phyloP scores from a whole-genome alignment of 2,329 filamentous ascomycete species.

The Clonostachys solani region DNA sequence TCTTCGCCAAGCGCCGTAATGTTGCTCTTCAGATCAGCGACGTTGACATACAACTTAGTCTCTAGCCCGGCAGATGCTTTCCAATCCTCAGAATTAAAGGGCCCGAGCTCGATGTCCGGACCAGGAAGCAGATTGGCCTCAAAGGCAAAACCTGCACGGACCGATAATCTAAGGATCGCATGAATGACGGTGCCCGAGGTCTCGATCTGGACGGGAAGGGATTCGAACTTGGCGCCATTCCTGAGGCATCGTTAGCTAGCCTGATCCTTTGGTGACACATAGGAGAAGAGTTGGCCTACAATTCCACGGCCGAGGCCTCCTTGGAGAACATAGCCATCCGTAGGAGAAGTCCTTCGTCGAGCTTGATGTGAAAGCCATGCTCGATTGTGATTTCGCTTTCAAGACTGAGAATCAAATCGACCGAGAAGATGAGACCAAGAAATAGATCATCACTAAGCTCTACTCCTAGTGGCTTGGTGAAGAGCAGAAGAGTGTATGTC shows the following conservation, averaged over 20 bases:
- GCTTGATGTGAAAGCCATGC: conserved; percentile 49
- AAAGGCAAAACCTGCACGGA: conserved; percentile 34
- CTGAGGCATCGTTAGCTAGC: conserved; percentile 18
- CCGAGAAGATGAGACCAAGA: conserved; percentile 39
- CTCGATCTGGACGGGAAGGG: conserved; percentile 47
- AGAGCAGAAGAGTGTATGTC: conserved; percentile 44
- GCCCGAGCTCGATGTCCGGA: neutral
- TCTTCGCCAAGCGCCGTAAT: conserved; percentile 28
- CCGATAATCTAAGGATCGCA: conserved; percentile 40
- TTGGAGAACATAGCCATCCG: conserved; percentile 44
- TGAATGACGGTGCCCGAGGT: conserved; percentile 33
- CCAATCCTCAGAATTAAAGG: conserved; percentile 9
- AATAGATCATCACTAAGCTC: conserved; percentile 27
- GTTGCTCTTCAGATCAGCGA: conserved; percentile 50
- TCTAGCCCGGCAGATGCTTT: conserved; percentile 38
- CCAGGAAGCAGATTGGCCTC: conserved; percentile 12
- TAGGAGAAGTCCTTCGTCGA: conserved; percentile 44
- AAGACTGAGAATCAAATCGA: conserved; percentile 47
- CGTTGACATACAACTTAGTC: conserved; percentile 41
- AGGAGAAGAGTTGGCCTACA: conserved; percentile 31
- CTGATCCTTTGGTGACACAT: neutral
- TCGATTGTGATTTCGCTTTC: conserved; percentile 42
- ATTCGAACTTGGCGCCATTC: conserved; percentile 49
- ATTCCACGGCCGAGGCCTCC: conserved; percentile 38
- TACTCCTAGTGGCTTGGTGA: conserved; percentile 39